Conservation (phyloP, 345 rosid species). For the Lepidium sativum region DNA sequence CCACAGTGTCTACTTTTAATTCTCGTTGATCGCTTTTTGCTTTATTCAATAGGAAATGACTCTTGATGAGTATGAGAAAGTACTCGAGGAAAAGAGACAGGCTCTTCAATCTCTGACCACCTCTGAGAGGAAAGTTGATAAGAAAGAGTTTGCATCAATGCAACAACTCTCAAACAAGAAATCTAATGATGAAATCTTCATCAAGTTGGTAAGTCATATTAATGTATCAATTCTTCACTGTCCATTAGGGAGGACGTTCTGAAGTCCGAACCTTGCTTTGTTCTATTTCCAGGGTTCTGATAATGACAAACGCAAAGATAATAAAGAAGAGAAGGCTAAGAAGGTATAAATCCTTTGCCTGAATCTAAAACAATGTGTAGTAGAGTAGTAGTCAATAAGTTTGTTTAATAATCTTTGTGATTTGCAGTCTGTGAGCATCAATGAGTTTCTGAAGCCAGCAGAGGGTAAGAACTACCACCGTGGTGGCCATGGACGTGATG, state of each 20-base stretch:
- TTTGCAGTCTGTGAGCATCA: slow-evolving; percentile 76
- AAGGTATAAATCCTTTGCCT: slow-evolving; percentile 41
- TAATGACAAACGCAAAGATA: slow-evolving; percentile 93
- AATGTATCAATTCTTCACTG: background rate
- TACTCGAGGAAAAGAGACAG: slow-evolving; percentile 78
- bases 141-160: slow-evolving; percentile 71
- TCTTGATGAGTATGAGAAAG: slow-evolving; percentile 85
- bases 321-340: slow-evolving; percentile 82
- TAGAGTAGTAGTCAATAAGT: background rate
- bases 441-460: slow-evolving; percentile 92
- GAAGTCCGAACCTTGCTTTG: background rate
- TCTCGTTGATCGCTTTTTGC: background rate
- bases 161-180: slow-evolving; percentile 86
- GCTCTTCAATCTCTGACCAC: slow-evolving; percentile 51
- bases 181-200: slow-evolving; percentile 65
- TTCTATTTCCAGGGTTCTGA: slow-evolving; percentile 63
- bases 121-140: slow-evolving; percentile 78
- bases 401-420: background rate
- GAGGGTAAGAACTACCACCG: slow-evolving; percentile 58
- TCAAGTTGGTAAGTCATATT: slow-evolving; percentile 59
- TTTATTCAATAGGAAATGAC: slow-evolving; percentile 69
- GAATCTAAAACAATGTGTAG: background rate
- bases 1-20: background rate
- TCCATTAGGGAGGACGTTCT: background rate
- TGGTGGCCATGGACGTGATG: slow-evolving; percentile 55